Base-by-base conservation (phyloP, 75 land plant genomes). In the Selaginella moellendorffii region DNA sequence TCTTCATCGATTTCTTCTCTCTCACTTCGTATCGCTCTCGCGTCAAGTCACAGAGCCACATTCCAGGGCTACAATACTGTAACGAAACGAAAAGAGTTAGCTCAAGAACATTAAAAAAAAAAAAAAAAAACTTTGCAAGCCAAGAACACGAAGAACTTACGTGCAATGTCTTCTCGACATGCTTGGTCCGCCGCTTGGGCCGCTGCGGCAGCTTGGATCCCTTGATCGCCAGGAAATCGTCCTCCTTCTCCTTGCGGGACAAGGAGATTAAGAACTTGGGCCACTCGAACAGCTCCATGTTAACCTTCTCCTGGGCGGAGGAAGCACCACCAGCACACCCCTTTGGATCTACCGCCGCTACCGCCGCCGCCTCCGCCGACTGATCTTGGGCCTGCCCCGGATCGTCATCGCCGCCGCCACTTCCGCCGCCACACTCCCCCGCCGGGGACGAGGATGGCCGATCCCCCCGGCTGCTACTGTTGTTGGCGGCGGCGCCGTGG, bases 11-110 rank as follows among this genome's bases (percentile, higher is more conserved):
- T 62, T 82, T 87, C 84, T 91, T 91, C 75, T 91, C 97, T 66
- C 80, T 74, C 8, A 91, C 97, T 76, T 87, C 88, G 63, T 91
- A 91, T 30, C 88, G 73, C 59, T 87, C 97, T 56, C 74, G 83
- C 19, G 81, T 76, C 62, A 91, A 58, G 24, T 91, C 86, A n/a
- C 82, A 77, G 21, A 91, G 74, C 88, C 97, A 91, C 61, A 83
- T 65, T 29, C 93, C 88, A 24, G 93, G 93, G 52, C 84, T 85
- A 61, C 87, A 82, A 62, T 73, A 66, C 92, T 87, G 74, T 53
- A 29, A 54, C 0, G 29, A n/a, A 51, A 36, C 46, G 46, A 36
- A 36, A 5, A 36, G 46, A 36, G 14, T 36, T 5, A 5, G 5
- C 10, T 5, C 46, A 36, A 36, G 46, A 36, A 36, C 46, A 36